Base-by-base conservation (phyloP, 257 asterid species). In the Lycium ferocissimum region DNA sequence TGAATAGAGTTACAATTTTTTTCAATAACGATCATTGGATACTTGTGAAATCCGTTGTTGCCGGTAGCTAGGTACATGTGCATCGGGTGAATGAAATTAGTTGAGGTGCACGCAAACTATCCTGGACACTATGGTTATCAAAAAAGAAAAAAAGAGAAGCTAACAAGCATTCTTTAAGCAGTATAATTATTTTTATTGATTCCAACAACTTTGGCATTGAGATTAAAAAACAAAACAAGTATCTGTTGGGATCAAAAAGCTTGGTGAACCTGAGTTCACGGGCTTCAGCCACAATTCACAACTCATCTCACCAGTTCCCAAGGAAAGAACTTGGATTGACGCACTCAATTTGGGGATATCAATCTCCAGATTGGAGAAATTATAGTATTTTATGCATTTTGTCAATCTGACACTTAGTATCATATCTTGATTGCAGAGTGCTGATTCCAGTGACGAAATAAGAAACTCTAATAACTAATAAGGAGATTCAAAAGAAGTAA, bases 281-380 rank as follows among this genome's bases (percentile, higher is more conserved):
- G 78, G 3, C 26, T 37, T 38, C 26, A 38, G 20, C 78, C 78
- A 69, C 53, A 69, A 69, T 3, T 67, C 56, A 43, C 43, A 75
- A 20, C 61, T 75, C 81, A 75, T 20, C 0, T 47, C 61, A 45
- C 20, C 61, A 20, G 0, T 6, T 75, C 61, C 81, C 81, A 75
- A 75, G 61, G 5, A 38, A 40, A 73, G 81, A 73, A 49, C 81
- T 75, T 47, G 20, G 81, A 49, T 72, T n/a, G 80, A 71, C 35
- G n/a, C 33, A 18, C 80, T 72, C 67, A n/a, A 26, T 26, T 26
- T n/a, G 10, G 17, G 33, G 54, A 40, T 0, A 35, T 67, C 12
- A 8, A 67, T 70, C 58, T 73, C 40, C 47, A 43, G 37, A 43
- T 72, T 43, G 57, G 15, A 43, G 80, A 72, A 18, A 43, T 37